Percentiles rank a stretch among this genome's conserved stretches.
Evolutionary conservation across 2,329 filamentous ascomycete genomes (phyloP).

Genomic region (Fusarium coffeatum): DNA sequence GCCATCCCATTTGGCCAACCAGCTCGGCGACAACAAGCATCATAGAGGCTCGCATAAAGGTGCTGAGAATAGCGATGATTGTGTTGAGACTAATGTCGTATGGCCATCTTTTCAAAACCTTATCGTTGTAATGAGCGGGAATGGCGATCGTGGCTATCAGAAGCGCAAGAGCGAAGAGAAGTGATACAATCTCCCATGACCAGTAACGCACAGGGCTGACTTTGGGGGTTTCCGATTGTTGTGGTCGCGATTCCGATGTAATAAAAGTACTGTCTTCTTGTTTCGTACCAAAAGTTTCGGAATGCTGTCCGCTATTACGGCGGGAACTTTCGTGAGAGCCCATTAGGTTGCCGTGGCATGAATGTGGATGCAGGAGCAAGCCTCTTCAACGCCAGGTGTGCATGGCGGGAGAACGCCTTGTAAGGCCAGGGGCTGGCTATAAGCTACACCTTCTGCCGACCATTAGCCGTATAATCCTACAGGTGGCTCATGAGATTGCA

Average conservation of each 20-base stretch:
- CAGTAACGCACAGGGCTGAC: not conserved
- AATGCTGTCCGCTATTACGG: not conserved
- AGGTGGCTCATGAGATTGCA: not conserved
- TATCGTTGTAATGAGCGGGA: not conserved
- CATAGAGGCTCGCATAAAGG: conserved; percentile 13
- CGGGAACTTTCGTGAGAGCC: not conserved
- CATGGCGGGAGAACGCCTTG: not conserved
- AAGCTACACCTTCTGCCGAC: not conserved
- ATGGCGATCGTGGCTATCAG: conserved; percentile 1
- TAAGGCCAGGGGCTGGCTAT: no score
- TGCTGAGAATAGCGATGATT: conserved; percentile 10
- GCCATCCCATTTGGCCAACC: conserved; percentile 7
- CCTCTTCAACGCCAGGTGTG: not conserved
- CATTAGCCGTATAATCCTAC: not conserved
- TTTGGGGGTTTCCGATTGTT: not conserved
- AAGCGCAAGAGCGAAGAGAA: not conserved
- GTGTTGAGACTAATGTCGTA: conserved; percentile 21
- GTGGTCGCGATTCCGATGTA: not conserved
- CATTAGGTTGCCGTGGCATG: not conserved
- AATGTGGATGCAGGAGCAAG: not conserved
- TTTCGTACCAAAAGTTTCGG: not conserved
- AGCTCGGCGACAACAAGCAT: conserved; percentile 9
- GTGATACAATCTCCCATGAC: conserved; percentile 2
- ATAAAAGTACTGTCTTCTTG: not conserved
- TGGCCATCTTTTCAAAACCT: conserved; percentile 6